phyloP scores from a whole-genome alignment of 768 basidiomycete genomes.

The Collybia sordida region DNA sequence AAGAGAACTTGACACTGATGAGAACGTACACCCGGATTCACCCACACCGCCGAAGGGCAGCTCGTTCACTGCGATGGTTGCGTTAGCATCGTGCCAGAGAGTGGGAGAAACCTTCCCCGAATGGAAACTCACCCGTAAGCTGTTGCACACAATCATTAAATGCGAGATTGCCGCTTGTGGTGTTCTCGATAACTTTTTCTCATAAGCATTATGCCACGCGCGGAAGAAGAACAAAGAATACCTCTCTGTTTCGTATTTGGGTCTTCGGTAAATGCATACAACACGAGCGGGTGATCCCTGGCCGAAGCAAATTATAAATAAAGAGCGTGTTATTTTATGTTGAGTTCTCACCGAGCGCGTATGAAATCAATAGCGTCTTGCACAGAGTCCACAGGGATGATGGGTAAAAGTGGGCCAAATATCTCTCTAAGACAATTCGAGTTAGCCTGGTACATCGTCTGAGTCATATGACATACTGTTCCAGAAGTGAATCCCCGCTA shows the following conservation, averaged over 20 bases:
- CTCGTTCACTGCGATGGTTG: constrained; percentile 17
- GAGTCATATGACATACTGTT: constrained; percentile 41
- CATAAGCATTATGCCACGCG: not conserved
- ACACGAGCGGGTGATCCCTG: constrained; percentile 58
- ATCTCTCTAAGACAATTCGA: constrained; percentile 48
- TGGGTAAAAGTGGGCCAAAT: constrained; percentile 71
- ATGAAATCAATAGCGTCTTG: constrained; percentile 58
- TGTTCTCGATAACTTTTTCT: constrained; percentile 48
- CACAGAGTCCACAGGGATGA: constrained; percentile 55
- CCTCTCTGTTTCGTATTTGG: constrained; percentile 36
- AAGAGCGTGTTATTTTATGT: not conserved
- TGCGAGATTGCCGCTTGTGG: constrained; percentile 54
- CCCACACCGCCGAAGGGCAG: constrained; percentile 58
- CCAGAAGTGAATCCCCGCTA: constrained; percentile 56
- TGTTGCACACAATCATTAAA: constrained; percentile 66
- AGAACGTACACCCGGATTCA: constrained; percentile 60
- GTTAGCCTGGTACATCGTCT: not conserved
- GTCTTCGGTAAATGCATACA: constrained; percentile 64
- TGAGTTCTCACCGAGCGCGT: constrained; percentile 42
- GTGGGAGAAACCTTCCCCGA: not conserved
- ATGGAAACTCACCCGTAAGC: constrained; percentile 37
- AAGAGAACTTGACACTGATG: not conserved
- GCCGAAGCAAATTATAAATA: not conserved
- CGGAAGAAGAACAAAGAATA: constrained; percentile 17
- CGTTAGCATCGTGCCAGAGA: constrained; percentile 2